These are phyloP conservation scores for Isabelozyma gotoi DNA, from an alignment of 805 yeast species.

Conservation along the genomic window DNA sequence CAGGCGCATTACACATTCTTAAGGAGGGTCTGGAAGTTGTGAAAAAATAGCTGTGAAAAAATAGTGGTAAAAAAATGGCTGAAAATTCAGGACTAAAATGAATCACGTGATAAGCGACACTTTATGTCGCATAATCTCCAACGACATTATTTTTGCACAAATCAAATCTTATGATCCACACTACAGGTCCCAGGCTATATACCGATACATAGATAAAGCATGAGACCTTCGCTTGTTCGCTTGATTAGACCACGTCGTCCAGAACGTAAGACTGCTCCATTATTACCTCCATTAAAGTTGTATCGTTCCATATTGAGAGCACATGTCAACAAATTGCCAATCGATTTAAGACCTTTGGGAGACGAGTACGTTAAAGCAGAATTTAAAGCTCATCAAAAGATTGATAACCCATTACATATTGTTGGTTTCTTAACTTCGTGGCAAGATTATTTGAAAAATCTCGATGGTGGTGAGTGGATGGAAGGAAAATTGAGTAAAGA, in stretches of 20 bases:
- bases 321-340: constrained; percentile 62
- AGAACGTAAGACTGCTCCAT: constrained; percentile 38
- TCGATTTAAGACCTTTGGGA: constrained; percentile 73
- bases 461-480: constrained; percentile 48
- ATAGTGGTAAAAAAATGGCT: no score
- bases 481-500: constrained; percentile 52
- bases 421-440: constrained; percentile 92
- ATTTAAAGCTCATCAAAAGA: constrained; percentile 76
- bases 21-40: no score
- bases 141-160: background rate
- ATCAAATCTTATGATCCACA: background rate
- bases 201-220: no score
- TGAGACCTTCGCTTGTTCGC: constrained; percentile 38
- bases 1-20: no score
- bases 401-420: constrained; percentile 89
- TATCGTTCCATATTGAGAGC: constrained; percentile 83
- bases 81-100: no score
- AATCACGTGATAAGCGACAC: no score
- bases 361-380: constrained; percentile 88
- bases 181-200: background rate
- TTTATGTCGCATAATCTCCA: no score
- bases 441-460: constrained; percentile 76
- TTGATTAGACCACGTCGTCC: constrained; percentile 43
- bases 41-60: no score
- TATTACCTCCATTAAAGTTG: constrained; percentile 79